Percentiles rank a stretch among this genome's conserved stretches.
These are phyloP conservation scores for Trichosporon asahii DNA, from an alignment of 1,284 basidiomycete species.

Conservation along the genomic window DNA sequence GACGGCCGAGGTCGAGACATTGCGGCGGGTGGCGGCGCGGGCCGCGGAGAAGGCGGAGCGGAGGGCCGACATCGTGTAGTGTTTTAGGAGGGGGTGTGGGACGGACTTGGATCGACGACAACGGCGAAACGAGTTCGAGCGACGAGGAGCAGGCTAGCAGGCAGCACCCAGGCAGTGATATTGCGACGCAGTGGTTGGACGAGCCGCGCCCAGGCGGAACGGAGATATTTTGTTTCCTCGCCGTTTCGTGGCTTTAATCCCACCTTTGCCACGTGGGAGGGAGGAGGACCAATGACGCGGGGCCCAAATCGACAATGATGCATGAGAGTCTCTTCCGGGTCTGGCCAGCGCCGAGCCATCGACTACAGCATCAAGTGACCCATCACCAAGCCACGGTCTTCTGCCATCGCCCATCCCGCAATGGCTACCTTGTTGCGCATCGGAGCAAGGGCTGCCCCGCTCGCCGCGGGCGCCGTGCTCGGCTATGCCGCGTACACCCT, in stretches of 20 bases:
- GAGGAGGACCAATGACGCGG: neutral
- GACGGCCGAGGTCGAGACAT: slow-evolving; percentile 55
- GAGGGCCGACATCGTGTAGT: slow-evolving; percentile 38
- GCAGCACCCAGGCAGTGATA: slow-evolving; percentile 3
- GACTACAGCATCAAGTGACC: neutral
- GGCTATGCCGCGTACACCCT: slow-evolving; percentile 12
- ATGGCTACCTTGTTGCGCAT: slow-evolving; percentile 5
- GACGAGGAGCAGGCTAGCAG: neutral
- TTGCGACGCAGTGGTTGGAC: slow-evolving; percentile 14
- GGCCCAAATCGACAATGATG: neutral
- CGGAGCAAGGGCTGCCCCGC: slow-evolving; percentile 17
- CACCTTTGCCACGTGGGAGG: neutral
- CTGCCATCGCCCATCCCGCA: neutral
- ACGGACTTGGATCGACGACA: slow-evolving; percentile 4
- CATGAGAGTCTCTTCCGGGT: too few species aligned
- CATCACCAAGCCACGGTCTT: neutral
- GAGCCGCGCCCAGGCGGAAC: neutral
- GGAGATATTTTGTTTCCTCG: neutral
- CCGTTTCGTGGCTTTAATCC: neutral
- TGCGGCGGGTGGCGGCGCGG: slow-evolving; percentile 40
- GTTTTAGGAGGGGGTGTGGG: slow-evolving; percentile 7
- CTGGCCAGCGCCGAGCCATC: neutral
- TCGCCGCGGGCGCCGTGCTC: slow-evolving; percentile 9
- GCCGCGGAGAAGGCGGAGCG: slow-evolving; percentile 37
- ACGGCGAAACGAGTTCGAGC: slow-evolving; percentile 4